Evolutionary conservation across 2,329 filamentous ascomycete genomes (phyloP).

Genomic region (Neurospora sp.): DNA sequence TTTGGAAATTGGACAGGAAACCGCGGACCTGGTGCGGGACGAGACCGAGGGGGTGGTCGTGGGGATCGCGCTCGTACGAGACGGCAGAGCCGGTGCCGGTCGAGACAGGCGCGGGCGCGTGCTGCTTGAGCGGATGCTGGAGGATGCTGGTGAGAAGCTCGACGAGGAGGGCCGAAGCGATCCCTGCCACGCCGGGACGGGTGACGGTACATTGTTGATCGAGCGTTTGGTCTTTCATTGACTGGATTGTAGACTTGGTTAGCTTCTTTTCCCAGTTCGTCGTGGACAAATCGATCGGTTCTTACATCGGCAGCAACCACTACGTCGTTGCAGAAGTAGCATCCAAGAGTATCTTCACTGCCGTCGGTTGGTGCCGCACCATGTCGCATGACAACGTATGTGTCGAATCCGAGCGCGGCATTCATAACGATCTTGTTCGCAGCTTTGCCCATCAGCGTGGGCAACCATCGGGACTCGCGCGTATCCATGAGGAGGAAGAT

Average conservation of each 20-base stretch:
- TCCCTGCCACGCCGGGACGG: conserved; percentile 80
- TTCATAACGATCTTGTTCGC: conserved; percentile 94
- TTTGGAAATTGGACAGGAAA: conserved; percentile 65
- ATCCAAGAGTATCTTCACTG: conserved; percentile 65
- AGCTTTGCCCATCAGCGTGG: conserved; percentile 91
- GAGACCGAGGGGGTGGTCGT: conserved; percentile 53
- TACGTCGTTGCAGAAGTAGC: conserved; percentile 98
- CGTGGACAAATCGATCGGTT: conserved; percentile 14
- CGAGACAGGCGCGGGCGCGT: conserved; percentile 45
- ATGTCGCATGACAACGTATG: conserved; percentile 94
- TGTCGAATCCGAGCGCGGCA: conserved; percentile 90
- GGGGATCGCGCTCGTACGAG: conserved; percentile 44
- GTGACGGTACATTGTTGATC: conserved; percentile 99
- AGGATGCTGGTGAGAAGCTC: conserved; percentile 81
- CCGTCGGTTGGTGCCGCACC: conserved; percentile 54
- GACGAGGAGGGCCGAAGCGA: conserved; percentile 83
- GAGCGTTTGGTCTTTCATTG: conserved; percentile 85
- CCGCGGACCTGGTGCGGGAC: conserved; percentile 76
- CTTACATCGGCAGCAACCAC: conserved; percentile 87
- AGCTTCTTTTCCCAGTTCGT: conserved; percentile 3
- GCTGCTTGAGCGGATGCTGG: conserved; percentile 69
- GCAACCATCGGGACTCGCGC: conserved; percentile 87
- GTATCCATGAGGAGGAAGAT: conserved; percentile 98
- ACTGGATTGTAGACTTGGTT: conserved; percentile 39
- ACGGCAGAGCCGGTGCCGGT: conserved; percentile 25